phyloP scores from a whole-genome alignment of 176 grass and related monocot genomes.

The Rhipidocladum racemiflorum region DNA sequence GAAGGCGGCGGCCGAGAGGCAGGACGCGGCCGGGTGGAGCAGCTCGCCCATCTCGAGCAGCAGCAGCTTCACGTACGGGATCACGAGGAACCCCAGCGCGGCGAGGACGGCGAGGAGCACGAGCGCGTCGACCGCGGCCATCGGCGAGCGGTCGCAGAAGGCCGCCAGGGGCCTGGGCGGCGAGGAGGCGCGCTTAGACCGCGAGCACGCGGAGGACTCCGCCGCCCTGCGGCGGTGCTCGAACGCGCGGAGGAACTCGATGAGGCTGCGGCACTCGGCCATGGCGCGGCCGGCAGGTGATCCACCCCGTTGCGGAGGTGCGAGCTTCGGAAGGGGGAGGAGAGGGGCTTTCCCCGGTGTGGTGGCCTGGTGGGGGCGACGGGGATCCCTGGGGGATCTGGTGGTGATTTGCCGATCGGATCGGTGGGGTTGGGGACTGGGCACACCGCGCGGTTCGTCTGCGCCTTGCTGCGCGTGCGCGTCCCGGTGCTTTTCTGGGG shows the following conservation, averaged over 20 bases:
- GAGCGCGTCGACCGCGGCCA: constrained; percentile 66
- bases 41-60: constrained; percentile 39
- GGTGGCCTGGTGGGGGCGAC: constrained; percentile 21
- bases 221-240: constrained; percentile 78
- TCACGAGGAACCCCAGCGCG: constrained; percentile 59
- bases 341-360: not conserved
- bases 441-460: not conserved
- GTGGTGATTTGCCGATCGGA: constrained; percentile 32
- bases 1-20: constrained; percentile 53
- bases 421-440: constrained; percentile 34
- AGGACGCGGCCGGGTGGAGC: constrained; percentile 44
- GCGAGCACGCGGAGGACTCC: constrained; percentile 23
- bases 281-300: constrained; percentile 25
- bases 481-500: not conserved
- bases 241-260: constrained; percentile 95
- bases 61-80: constrained; percentile 53
- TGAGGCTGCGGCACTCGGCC: constrained; percentile 95
- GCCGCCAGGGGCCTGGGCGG: constrained; percentile 32
- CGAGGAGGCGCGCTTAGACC: constrained; percentile 40
- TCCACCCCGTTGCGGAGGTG: not conserved
- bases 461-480: not conserved
- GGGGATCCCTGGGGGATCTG: constrained; percentile 32
- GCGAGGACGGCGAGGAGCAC: constrained; percentile 62
- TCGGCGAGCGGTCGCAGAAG: constrained; percentile 67
- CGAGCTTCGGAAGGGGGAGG: not conserved